Percentiles rank a stretch among this genome's conserved stretches.
Evolutionary conservation across 2,329 filamentous ascomycete species (phyloP).

Genomic region (Teratosphaeria viscida): DNA sequence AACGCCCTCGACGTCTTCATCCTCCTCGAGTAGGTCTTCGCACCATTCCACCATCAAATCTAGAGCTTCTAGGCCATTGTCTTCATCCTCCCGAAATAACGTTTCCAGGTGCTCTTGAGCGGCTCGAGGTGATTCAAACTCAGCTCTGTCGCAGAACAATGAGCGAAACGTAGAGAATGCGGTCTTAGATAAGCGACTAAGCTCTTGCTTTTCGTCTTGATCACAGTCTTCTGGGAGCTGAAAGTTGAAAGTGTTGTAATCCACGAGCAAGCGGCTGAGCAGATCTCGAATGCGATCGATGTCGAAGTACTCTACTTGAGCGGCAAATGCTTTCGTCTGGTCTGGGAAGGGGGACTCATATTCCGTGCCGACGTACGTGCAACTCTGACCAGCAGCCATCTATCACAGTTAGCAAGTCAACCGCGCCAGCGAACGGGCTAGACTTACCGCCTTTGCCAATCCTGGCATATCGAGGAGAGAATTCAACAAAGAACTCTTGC

Average conservation of each 20-base stretch:
- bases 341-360: slow-evolving; percentile 2
- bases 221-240: background rate
- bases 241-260: background rate
- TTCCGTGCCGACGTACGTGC: slow-evolving; percentile 3
- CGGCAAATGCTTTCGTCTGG: slow-evolving; percentile 6
- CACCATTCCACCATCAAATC: too few relatives aligned
- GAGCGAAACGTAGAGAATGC: too few relatives aligned
- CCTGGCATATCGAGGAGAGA: background rate
- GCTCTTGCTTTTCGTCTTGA: background rate
- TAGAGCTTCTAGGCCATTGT: too few relatives aligned
- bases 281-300: background rate
- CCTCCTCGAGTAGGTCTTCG: too few relatives aligned
- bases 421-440: background rate
- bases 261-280: background rate
- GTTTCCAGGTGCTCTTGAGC: too few relatives aligned
- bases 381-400: slow-evolving; percentile 7
- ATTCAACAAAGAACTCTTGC: background rate
- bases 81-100: too few relatives aligned
- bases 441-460: background rate
- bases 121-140: too few relatives aligned
- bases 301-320: background rate
- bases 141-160: too few relatives aligned
- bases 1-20: background rate
- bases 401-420: slow-evolving; percentile 1
- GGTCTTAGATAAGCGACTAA: too few relatives aligned